Base-by-base conservation (phyloP, 2,329 filamentous ascomycete genomes). In the Nigrospora oryzae region DNA sequence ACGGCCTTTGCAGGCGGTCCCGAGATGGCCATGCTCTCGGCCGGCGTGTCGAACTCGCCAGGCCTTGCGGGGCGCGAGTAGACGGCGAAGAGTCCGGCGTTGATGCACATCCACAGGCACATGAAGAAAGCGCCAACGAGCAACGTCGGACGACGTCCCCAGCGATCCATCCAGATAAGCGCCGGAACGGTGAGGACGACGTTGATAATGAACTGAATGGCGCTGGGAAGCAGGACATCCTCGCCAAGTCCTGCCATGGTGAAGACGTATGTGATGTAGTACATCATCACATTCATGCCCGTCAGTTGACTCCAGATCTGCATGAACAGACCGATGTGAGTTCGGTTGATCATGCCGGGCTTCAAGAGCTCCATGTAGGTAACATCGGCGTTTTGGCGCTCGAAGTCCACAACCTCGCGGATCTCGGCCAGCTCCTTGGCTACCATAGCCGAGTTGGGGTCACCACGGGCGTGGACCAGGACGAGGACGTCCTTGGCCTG, bases 181-280 rank as follows among this genome's bases (percentile, higher is more conserved):
- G 86, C 86, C 0, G 85, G 84, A 3, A 90, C 61, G 0, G 87
- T 91, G 81, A 88, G 86, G 43, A 82, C 48, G 2, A 91, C 86
- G 61, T 90, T 90, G 69, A 91, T 87, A 54, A 89, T 73, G 59
- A 86, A 87, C 57, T 86, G 80, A 50, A 87, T 86, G 11, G 77
- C 79, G 15, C 80, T 84, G 8, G 83, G 75, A 38, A 86, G 63
- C 10, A 88, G 71, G 34, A 79, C 74, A 43, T 71, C 73, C 52
- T 77, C 74, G 2, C 63, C 66, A n/a, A 84, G 67, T 11, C 83
- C 83, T 14, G 83, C 82, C 84, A 88, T 88, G 11, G 71, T 71
- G 60, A 87, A 86, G 47, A 87, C 75, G 51, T 85, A 86, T 40
- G 71, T 73, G 51, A 84, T 83, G 56, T 85, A 84, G 63, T 81